Conservation (phyloP, 2,329 filamentous ascomycete genomes). For the Xylaria sp. region DNA sequence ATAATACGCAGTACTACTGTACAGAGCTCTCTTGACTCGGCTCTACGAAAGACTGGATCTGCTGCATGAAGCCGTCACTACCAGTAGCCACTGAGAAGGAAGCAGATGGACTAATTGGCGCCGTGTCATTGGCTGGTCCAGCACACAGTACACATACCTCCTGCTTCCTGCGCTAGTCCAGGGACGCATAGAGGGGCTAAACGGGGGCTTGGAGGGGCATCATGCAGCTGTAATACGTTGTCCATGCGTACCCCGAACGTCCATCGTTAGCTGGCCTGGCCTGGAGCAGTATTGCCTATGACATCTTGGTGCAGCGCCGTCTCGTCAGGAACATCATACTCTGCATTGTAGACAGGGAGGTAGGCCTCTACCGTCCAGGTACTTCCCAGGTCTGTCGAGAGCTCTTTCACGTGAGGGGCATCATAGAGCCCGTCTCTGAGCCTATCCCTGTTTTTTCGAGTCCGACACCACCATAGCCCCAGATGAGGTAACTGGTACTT, state of each 20-base stretch:
- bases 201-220: constrained; percentile 25
- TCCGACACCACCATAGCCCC: constrained; percentile 2
- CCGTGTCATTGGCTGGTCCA: constrained; percentile 26
- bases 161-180: background rate
- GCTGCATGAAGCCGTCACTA: constrained; percentile 7
- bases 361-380: constrained; percentile 32
- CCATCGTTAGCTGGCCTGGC: constrained; percentile 24
- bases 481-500: constrained; percentile 25
- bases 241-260: constrained; percentile 33
- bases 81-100: constrained; percentile 18
- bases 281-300: constrained; percentile 24
- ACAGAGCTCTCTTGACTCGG: constrained; percentile 4
- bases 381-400: constrained; percentile 21
- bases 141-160: constrained; percentile 26
- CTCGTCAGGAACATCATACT: constrained; percentile 4
- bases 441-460: constrained; percentile 13
- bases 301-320: constrained; percentile 29
- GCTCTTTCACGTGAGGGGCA: constrained; percentile 22
- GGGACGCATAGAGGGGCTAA: constrained; percentile 29
- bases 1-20: background rate
- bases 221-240: constrained; percentile 36
- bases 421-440: constrained; percentile 16
- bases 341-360: background rate
- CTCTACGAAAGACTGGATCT: constrained; percentile 4
- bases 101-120: constrained; percentile 29